phyloP scores from a whole-genome alignment of 352 stramenopile species.

The Globisporangium abappressorium region DNA sequence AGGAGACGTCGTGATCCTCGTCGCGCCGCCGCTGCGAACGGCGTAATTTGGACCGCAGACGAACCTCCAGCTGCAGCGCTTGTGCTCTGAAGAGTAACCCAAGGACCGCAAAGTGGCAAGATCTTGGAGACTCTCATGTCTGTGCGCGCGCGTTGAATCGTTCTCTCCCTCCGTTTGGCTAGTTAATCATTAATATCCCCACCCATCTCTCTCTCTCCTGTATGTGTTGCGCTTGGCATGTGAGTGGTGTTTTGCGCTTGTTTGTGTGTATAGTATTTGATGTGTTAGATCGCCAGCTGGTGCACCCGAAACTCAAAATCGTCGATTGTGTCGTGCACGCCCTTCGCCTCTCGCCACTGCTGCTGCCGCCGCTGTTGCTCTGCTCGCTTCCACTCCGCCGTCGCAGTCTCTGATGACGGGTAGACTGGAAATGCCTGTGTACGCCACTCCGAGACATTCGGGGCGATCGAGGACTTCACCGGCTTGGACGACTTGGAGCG shows the following conservation, averaged over 20 bases:
- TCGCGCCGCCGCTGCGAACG: slow-evolving; percentile 95
- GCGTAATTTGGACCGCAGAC: slow-evolving; percentile 26
- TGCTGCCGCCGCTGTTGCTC: slow-evolving; percentile 12
- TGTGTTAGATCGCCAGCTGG: slow-evolving; percentile 14
- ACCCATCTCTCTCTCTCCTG: background rate
- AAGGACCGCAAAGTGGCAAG: background rate
- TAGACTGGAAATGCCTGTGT: slow-evolving; percentile 27
- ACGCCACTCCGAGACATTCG: slow-evolving; percentile 41
- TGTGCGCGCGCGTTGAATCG: background rate
- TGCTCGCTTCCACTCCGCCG: background rate
- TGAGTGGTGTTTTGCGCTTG: background rate
- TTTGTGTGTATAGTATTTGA: background rate
- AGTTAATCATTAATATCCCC: slow-evolving; percentile 16
- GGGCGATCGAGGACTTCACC: slow-evolving; percentile 30
- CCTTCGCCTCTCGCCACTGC: slow-evolving; percentile 20
- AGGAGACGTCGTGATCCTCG: slow-evolving; percentile 98
- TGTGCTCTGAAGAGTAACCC: background rate
- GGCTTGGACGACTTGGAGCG: slow-evolving; percentile 10
- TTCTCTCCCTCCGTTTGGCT: slow-evolving; percentile 1
- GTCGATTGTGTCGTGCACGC: slow-evolving; percentile 35
- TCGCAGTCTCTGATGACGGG: slow-evolving; percentile 2
- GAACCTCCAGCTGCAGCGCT: background rate
- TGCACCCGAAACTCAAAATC: slow-evolving; percentile 41
- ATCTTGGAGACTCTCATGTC: background rate
- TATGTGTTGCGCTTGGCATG: background rate